Conservation (phyloP, 73 alveolate species). For the Tetrahymena thermophila region DNA sequence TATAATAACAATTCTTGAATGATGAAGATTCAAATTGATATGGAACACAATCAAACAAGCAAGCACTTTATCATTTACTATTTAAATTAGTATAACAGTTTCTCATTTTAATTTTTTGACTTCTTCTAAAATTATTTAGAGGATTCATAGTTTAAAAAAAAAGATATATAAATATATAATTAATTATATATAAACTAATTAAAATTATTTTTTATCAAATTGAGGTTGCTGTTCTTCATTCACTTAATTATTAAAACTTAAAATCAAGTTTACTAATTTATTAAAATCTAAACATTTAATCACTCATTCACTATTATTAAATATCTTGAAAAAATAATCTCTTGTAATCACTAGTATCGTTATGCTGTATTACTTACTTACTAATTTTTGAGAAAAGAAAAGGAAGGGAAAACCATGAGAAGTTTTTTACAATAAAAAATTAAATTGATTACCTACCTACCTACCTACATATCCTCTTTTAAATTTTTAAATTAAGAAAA, state of each 20-base stretch:
- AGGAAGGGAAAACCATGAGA: background rate
- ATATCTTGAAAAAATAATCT: background rate
- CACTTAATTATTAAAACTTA: background rate
- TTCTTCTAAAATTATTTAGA: background rate
- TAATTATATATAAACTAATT: too few relatives aligned
- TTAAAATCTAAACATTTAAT: background rate
- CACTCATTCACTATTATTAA: too few relatives aligned
- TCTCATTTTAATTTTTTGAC: background rate
- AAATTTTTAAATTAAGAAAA: too few relatives aligned
- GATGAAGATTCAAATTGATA: background rate
- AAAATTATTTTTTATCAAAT: background rate
- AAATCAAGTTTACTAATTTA: too few relatives aligned
- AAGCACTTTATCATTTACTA: too few relatives aligned
- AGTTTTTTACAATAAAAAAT: too few relatives aligned
- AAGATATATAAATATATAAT: too few relatives aligned
- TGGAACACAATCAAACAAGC: too few relatives aligned
- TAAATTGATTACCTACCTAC: background rate
- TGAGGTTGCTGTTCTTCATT: background rate
- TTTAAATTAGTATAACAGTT: background rate
- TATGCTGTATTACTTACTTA: background rate
- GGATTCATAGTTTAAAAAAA: background rate
- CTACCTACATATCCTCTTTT: too few relatives aligned
- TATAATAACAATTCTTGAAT: background rate
- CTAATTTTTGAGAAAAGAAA: background rate
- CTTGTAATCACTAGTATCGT: background rate